A percentile compares a stretch with the other conserved stretches of the same genome.
Evolutionary conservation across 164 flowering plant genomes (phyloP).

Genomic region (Macadamia integrifolia): DNA sequence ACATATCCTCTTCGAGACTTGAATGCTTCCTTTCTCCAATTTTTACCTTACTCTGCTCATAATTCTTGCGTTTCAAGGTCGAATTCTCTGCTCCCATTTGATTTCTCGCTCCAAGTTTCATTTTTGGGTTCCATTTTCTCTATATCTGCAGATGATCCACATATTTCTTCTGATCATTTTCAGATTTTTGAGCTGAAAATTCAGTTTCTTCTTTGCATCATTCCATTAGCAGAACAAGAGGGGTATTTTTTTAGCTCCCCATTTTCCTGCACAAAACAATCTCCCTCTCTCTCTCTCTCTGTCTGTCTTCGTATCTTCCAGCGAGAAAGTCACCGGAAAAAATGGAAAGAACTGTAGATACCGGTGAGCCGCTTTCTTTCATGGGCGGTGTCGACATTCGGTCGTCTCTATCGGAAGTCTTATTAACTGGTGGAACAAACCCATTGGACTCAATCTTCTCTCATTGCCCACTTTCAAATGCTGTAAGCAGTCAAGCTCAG

Average conservation of each 20-base stretch:
- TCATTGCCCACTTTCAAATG: slow-evolving; percentile 23
- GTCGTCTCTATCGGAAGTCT: slow-evolving; percentile 51
- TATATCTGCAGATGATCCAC: too few species aligned
- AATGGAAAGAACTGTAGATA: slow-evolving; percentile 26
- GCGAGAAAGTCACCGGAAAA: background rate
- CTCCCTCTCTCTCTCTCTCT: slow-evolving; percentile 5
- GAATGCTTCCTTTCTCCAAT: too few species aligned
- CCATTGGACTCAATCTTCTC: slow-evolving; percentile 68
- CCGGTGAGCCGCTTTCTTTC: slow-evolving; percentile 9
- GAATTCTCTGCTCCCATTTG: too few species aligned
- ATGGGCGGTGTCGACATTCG: slow-evolving; percentile 23
- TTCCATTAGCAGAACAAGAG: slow-evolving; percentile 9
- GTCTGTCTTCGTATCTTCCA: background rate
- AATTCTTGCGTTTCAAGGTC: too few species aligned
- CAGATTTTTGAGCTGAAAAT: too few species aligned
- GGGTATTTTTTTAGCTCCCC: slow-evolving; percentile 17
- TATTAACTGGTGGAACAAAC: slow-evolving; percentile 44
- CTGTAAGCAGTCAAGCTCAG: slow-evolving; percentile 10
- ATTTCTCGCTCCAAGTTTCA: too few species aligned
- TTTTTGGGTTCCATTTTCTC: too few species aligned
- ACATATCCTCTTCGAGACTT: too few species aligned
- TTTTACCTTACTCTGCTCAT: too few species aligned
- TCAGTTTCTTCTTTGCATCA: too few species aligned
- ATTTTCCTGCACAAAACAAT: slow-evolving; percentile 17
- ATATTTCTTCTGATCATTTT: too few species aligned